These are phyloP conservation scores for Flaveria linearis DNA, from an alignment of 129 eudicot genomes.

Conservation along the genomic window DNA sequence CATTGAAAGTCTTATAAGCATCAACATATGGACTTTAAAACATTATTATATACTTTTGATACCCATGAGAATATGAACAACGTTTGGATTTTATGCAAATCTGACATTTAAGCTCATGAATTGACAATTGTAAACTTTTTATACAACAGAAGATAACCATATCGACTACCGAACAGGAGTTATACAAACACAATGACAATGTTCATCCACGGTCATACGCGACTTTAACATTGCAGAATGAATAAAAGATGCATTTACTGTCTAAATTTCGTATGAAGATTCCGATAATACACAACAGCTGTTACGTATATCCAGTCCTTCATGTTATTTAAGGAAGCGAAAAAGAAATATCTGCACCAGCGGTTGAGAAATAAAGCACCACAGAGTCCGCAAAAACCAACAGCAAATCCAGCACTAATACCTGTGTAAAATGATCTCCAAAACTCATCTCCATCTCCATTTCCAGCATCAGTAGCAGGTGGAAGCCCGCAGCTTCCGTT, in stretches of 20 bases:
- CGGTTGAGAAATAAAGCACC: slow-evolving; percentile 12
- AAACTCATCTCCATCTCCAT: slow-evolving; percentile 7
- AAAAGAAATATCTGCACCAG: neutral
- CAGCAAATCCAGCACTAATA: slow-evolving; percentile 18
- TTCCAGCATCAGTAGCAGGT: neutral
- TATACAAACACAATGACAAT: neutral
- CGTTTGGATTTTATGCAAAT: neutral
- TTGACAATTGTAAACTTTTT: slow-evolving; percentile 1
- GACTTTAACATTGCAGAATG: neutral
- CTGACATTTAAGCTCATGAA: neutral
- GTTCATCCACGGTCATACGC: neutral
- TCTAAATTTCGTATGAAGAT: neutral
- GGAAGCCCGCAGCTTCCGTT: slow-evolving; percentile 23
- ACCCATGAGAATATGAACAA: neutral
- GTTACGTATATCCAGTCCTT: slow-evolving; percentile 22
- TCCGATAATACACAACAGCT: neutral
- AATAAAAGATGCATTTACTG: slow-evolving; percentile 1
- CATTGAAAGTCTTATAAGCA: too few relatives aligned
- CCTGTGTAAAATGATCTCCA: slow-evolving; percentile 8
- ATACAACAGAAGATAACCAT: neutral
- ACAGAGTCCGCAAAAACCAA: slow-evolving; percentile 27
- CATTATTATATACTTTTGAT: too few relatives aligned
- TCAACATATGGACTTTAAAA: too few relatives aligned
- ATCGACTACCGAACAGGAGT: neutral
- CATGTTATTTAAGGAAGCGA: neutral